phyloP scores from a whole-genome alignment of 2,329 filamentous ascomycete genomes.

The Penicillium sp. region DNA sequence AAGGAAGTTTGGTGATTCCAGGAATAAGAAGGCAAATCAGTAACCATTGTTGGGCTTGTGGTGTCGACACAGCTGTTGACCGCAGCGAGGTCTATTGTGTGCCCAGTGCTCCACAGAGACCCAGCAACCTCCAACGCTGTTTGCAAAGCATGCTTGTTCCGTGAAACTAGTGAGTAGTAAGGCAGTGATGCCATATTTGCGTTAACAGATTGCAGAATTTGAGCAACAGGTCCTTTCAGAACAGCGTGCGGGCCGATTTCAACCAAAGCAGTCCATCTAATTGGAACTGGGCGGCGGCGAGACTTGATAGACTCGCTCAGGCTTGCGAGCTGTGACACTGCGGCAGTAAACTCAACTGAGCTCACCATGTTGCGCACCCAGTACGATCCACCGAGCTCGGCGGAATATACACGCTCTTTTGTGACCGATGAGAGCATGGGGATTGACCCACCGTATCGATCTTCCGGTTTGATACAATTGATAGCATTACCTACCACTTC shows the following conservation, averaged over 20 bases:
- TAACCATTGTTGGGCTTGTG: slow-evolving; percentile 5
- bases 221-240: slow-evolving; percentile 23
- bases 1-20: slow-evolving; percentile 42
- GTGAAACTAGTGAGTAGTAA: slow-evolving; percentile 9
- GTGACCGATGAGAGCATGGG: slow-evolving; percentile 27
- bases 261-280: slow-evolving; percentile 17
- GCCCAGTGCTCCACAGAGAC: slow-evolving; percentile 16
- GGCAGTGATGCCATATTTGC: slow-evolving; percentile 8
- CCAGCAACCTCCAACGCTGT: slow-evolving; percentile 12
- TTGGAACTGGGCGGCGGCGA: slow-evolving; percentile 12
- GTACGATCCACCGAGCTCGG: slow-evolving; percentile 18
- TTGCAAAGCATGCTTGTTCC: slow-evolving; percentile 11
- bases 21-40: slow-evolving; percentile 42
- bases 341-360: slow-evolving; percentile 23
- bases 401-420: slow-evolving; percentile 18
- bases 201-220: slow-evolving; percentile 18
- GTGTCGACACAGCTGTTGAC: slow-evolving; percentile 10
- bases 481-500: slow-evolving; percentile 16
- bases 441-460: slow-evolving; percentile 10
- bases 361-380: slow-evolving; percentile 27
- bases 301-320: slow-evolving; percentile 14
- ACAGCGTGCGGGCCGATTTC: slow-evolving; percentile 34
- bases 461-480: slow-evolving; percentile 10
- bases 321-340: slow-evolving; percentile 15
- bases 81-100: slow-evolving; percentile 8